Base-by-base conservation (phyloP, 345 rosid species). In the Mangifera indica region DNA sequence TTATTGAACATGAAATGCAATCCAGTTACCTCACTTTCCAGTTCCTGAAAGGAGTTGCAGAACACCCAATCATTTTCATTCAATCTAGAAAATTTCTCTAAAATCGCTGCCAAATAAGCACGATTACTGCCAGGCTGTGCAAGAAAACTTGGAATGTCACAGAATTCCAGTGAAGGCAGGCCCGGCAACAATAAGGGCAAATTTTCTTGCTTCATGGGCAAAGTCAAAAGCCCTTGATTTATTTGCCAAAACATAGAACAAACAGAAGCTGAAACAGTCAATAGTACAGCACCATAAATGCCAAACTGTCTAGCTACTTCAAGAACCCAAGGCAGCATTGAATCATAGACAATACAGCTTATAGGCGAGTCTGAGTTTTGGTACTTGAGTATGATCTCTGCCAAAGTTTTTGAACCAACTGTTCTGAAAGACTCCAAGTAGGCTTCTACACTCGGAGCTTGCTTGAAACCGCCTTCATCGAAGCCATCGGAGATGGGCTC, bases 191-290 rank as follows among this genome's bases (percentile, higher is more conserved):
- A 53, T 61, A 81, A 14, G 4, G 77, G 71, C 18, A 45, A 21
- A 5, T 44, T 69, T 68, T 72, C 84, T 57, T 51, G 70, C 45
- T 72, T 61, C 61, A 76, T 7, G n/a, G 85, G 87, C 63, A 80
- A 68, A 61, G 55, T 60, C 67, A 83, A 25, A 12, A 56, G 10
- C 20, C 85, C 85, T 44, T 62, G 63, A 62, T 74, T 56, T 56
- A 75, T 60, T 25, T 76, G 73, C 78, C 79, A 82, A 69, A 51
- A 86, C 63, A 84, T n/a, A 45, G 87, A 75, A 77, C 83, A 78
- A 11, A 84, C 83, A 58, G 84, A 69, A 59, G 83, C 87, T 7
- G 87, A 86, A 69, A 74, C 78, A 3, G 87, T 87, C 60, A 87
- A 72, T 24, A 85, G 68, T 24, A 66, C 57, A 46, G 86, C 87